These are phyloP conservation scores for Mycena leptocephala DNA, from an alignment of 768 basidiomycete species.

Conservation along the genomic window DNA sequence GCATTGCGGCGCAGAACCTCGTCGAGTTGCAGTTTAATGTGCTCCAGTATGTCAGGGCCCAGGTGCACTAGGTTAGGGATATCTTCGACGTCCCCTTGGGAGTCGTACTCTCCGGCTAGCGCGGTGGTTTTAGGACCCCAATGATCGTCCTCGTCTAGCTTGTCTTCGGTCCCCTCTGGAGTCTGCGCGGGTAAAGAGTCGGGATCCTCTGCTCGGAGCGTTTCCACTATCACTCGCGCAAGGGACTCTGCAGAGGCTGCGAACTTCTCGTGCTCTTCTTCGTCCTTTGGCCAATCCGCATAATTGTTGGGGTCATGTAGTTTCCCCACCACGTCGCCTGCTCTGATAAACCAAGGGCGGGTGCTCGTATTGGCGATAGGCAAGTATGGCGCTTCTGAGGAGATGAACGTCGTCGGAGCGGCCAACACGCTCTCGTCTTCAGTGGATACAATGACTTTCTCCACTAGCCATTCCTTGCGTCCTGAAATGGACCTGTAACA, in stretches of 20 bases:
- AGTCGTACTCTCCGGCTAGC: conserved; percentile 23
- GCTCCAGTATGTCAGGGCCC: conserved; percentile 33
- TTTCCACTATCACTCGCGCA: neutral
- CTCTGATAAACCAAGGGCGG: conserved; percentile 25
- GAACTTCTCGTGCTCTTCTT: neutral
- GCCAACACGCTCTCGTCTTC: neutral
- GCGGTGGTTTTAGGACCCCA: conserved; percentile 44
- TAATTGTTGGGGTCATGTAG: neutral
- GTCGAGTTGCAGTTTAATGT: neutral
- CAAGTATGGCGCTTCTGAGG: conserved; percentile 3
- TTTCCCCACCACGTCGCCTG: conserved; percentile 31
- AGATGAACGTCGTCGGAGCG: neutral
- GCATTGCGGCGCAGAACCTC: conserved; percentile 26
- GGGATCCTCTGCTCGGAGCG: neutral
- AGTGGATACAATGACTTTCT: neutral
- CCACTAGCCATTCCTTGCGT: conserved; percentile 32
- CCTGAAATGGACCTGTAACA: conserved; percentile 8
- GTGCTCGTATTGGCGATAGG: conserved; percentile 36
- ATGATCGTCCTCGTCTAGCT: conserved; percentile 16
- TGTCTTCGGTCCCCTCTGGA: neutral
- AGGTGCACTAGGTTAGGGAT: conserved; percentile 28
- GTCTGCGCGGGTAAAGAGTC: neutral
- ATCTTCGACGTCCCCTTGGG: neutral
- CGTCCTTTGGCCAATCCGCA: neutral
- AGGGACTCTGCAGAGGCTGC: conserved; percentile 12